Conservation (phyloP, 371 early-diverging fungal species). For the Mortierella sp. region DNA sequence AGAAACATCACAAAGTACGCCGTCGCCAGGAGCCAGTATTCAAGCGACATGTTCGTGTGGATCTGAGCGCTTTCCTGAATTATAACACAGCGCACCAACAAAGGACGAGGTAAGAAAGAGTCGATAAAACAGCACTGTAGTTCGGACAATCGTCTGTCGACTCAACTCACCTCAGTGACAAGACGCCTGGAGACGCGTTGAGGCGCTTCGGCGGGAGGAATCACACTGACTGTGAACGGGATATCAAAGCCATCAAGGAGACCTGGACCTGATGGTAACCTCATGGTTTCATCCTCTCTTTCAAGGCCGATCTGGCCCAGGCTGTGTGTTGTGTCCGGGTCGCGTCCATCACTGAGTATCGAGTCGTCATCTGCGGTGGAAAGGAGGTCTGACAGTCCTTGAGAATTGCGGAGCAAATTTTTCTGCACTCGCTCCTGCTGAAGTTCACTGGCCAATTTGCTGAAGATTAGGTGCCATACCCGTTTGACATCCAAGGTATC, state of each 20-base stretch:
- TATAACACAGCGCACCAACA: too few species aligned
- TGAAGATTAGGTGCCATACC: constrained; percentile 31
- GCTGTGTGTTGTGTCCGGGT: too few species aligned
- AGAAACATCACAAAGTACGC: constrained; percentile 67
- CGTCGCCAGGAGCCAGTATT: constrained; percentile 56
- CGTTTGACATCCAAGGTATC: constrained; percentile 19
- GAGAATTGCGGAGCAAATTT: background rate
- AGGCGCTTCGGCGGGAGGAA: constrained; percentile 8
- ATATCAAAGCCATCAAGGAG: too few species aligned
- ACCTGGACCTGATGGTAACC: background rate
- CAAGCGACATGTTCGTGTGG: constrained; percentile 50
- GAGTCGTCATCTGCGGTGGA: background rate
- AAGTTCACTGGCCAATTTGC: constrained; percentile 19
- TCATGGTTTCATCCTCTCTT: background rate
- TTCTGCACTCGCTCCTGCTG: constrained; percentile 17
- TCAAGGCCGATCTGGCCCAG: background rate
- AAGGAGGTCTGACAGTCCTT: background rate
- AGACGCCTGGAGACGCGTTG: constrained; percentile 28
- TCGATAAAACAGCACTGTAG: too few species aligned
- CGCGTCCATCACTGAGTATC: too few species aligned
- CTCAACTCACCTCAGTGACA: constrained; percentile 36
- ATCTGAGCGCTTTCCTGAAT: constrained; percentile 36
- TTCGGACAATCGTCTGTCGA: too few species aligned
- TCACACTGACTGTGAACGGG: constrained; percentile 11
- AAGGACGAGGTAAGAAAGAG: background rate